Evolutionary conservation across 176 grass and related monocot genomes (phyloP), one percentile per base, ranked within the genome.

Genomic region (Oryza glaberrima): DNA sequence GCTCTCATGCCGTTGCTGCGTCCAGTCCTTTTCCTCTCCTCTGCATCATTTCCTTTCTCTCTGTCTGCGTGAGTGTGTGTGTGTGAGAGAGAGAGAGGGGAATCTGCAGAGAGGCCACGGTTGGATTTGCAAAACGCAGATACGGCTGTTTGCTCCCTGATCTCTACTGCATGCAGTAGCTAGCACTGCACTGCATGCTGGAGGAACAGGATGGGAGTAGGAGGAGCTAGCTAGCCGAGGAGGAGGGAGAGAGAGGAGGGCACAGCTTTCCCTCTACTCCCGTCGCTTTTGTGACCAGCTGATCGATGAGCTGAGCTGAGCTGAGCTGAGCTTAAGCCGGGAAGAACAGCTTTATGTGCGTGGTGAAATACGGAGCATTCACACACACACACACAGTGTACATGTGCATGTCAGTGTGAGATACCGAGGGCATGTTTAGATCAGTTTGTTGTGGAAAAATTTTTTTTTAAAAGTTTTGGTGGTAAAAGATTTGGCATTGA

Each of bases 11-110:
- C 41, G 10, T 9, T 47, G 58, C 63, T 47, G 58, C 63, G 40
- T 77, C 35, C 44, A 56, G 79, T 67, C 83, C 38, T 46, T 90
- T 86, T 86, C 72, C 49, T 86, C 83, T 44, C 17, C 32, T 52
- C 77, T 67, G 72, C 88, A 82, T 46, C 72, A 72, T 82, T 65
- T 81, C 36, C 76, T 12, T 4, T 23, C 11, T 13, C 16, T 28
- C 9, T 48, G 23, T 4, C 19, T 58, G 1, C 5, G 19, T 19
- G 6, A 20, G 54, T 58, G 19, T 8, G 54, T 28, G 28, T 28
- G 28, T 19, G 52, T 54, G 12, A 14, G 54, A 2, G 41, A 9
- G 75, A 34, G 65, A 63, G 54, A 70, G 38, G 11, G 80, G 44
- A 78, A 74, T 89, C 80, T 73, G 67, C 67, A 46, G 75, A 28